Evolutionary conservation across 2,329 filamentous ascomycete species (phyloP).

Genomic region (Trichoderma sp.): DNA sequence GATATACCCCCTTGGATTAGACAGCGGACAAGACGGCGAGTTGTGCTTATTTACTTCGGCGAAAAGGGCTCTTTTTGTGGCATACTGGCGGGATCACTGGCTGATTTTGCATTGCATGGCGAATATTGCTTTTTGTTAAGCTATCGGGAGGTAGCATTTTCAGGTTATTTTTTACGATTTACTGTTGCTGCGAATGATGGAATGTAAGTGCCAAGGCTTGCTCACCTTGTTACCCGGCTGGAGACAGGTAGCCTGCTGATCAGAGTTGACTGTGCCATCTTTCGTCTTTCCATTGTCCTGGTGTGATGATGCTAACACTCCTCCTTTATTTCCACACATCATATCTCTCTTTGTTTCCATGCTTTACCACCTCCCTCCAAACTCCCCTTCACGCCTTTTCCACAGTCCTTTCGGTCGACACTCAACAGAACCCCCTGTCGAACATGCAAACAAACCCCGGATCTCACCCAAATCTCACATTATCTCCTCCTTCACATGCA

Average conservation of each 20-base stretch:
- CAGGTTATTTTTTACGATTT: neutral
- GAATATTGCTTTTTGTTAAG: neutral
- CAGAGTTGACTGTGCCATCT: neutral
- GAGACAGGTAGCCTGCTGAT: neutral
- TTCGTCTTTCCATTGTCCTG: neutral
- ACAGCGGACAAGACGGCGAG: neutral
- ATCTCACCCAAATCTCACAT: neutral
- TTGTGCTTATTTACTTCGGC: neutral
- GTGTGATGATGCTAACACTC: no score
- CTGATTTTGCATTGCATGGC: neutral
- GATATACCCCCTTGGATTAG: slow-evolving; percentile 15
- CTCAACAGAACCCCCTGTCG: no score
- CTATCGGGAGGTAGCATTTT: neutral
- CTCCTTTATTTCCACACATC: no score
- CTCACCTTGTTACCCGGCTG: no score
- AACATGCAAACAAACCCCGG: neutral
- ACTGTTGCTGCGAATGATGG: no score
- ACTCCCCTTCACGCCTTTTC: no score
- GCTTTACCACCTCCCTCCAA: no score
- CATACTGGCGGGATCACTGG: neutral
- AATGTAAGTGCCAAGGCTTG: no score
- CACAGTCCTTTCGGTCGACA: no score
- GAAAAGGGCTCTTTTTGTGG: neutral
- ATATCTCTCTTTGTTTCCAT: no score
- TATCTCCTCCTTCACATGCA: neutral